Evolutionary conservation across 2,329 filamentous ascomycete genomes (phyloP).

Genomic region (Fusarium floridanum): DNA sequence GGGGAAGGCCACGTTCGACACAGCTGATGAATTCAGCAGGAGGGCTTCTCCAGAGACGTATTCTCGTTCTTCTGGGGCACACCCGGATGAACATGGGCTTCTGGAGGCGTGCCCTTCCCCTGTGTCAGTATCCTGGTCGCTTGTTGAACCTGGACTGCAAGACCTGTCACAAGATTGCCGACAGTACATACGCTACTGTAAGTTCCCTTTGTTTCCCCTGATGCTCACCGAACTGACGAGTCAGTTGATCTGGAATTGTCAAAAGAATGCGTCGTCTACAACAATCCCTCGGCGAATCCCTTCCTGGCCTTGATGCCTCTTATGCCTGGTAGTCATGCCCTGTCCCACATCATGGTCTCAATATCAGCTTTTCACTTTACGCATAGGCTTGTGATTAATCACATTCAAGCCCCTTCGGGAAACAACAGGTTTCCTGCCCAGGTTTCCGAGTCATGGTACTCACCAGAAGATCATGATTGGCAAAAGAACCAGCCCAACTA

Average conservation of each 20-base stretch:
- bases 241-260: slow-evolving; percentile 22
- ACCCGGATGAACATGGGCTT: background rate
- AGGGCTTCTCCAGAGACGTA: no score
- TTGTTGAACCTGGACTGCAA: slow-evolving; percentile 25
- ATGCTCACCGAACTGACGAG: background rate
- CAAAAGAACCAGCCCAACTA: background rate
- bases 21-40: background rate
- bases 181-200: slow-evolving; percentile 28
- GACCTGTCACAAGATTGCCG: slow-evolving; percentile 19
- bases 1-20: slow-evolving; percentile 19
- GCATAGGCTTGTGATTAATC: slow-evolving; percentile 12
- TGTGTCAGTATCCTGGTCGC: slow-evolving; percentile 2
- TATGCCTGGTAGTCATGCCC: slow-evolving; percentile 11
- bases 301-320: slow-evolving; percentile 27
- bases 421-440: background rate
- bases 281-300: slow-evolving; percentile 14
- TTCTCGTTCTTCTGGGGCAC: no score
- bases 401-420: background rate
- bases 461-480: background rate
- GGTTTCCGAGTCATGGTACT: background rate
- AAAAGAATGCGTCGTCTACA: slow-evolving; percentile 28
- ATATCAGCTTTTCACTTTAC: slow-evolving; percentile 26
- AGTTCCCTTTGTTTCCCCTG: background rate
- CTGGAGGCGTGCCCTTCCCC: background rate
- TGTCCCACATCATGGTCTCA: slow-evolving; percentile 23